Base-by-base conservation (phyloP, 2,329 filamentous ascomycete species). In the Didymosphaeria variabile region DNA sequence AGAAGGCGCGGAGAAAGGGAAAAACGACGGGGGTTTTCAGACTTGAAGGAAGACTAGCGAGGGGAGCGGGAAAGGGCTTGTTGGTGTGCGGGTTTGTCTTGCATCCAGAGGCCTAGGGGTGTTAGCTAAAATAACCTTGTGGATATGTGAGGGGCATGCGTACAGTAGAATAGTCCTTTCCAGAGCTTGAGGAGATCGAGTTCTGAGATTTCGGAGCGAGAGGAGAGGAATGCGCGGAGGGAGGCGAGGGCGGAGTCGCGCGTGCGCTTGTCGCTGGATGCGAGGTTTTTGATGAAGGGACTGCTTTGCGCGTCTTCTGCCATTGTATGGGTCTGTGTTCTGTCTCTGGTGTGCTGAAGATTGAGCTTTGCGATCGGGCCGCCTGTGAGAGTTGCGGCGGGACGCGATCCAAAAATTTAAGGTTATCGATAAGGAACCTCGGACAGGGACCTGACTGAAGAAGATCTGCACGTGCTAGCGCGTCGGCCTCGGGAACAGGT, bases 141-240 rank as follows among this genome's bases (percentile, higher is more conserved):
- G n/a, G 45, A 26, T 55, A 31, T 32, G 17, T 31, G 17, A 10
- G 57, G 23, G 1, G 40, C n/a, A 36, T 46, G 38, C 81, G 57
- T 82, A 86, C 87, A 88, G 84, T 93, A 97, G 83, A 95, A 97
- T 21, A 98, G 87, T 5, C 93, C 94, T 76, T 96, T 97, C 93
- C 93, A 97, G 67, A 98, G 86, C 82, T 97, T 97, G 62, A 94
- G 84, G 53, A 92, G 83, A 66, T 97, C 93, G 67, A 91, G 78
- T 44, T 87, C 82, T 19, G 87, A 81, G 63, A 97, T 87, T 57
- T 85, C 57, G 78, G 83, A 70, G 44, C 86, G 85, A 62, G 87
- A 84, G 63, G 87, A 85, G 76, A 98, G 90, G 83, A 92, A 97
- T 53, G 88, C 86, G 67, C 89, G 88, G 31, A 98, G 88, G 51